Evolutionary conservation across 2,329 filamentous ascomycete genomes (phyloP), one percentile per base, ranked within the genome.

Genomic region (Calonectria ilicicola): DNA sequence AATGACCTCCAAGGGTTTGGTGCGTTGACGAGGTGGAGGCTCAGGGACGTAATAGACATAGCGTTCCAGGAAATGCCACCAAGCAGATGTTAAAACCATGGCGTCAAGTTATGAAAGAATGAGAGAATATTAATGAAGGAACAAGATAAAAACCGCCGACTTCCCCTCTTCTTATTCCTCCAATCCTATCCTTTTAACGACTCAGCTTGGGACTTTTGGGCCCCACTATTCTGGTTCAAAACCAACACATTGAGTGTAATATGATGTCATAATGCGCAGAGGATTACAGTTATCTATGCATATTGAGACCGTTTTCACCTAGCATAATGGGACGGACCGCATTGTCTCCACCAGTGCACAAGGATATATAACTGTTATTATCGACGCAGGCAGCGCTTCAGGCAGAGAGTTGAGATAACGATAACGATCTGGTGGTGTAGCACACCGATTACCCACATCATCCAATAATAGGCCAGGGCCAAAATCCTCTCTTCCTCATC

Each of bases 1-100:
- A 5, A 84, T 70, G 7, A 84, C 79, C 62, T 84, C 73, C 77
- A 84, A 81, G 7, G 83, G 81, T 68, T 79, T 80, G 1, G 78
- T 83, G 26, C 83, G 80, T 38, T 62, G 78, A 3, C 68, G 72
- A 9, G 60, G 42, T 1, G 74, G 70, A 26, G 77, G 68, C 5
- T 77, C 74, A 19, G 74, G 69, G 1, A 74, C 19, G 2, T 53
- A 27, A 46, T 74, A 78, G 26, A 76, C 66, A 27, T 51, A 27
- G 9, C 21, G n/a, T 19, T 51, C 47, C 21, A 51, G 47, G 47
- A 51, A 51, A 15, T 51, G 47, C 47, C 47, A 51, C 23, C 23
- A 51, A 23, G 47, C 8, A 51, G 47, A 51, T 51, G 47, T 51
- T 15, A 51, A 27, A 4, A 51, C 47, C 47, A 51, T 51, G 4